Evolutionary conservation across 1,284 basidiomycete species (phyloP).

Genomic region (Tilletia setariae): DNA sequence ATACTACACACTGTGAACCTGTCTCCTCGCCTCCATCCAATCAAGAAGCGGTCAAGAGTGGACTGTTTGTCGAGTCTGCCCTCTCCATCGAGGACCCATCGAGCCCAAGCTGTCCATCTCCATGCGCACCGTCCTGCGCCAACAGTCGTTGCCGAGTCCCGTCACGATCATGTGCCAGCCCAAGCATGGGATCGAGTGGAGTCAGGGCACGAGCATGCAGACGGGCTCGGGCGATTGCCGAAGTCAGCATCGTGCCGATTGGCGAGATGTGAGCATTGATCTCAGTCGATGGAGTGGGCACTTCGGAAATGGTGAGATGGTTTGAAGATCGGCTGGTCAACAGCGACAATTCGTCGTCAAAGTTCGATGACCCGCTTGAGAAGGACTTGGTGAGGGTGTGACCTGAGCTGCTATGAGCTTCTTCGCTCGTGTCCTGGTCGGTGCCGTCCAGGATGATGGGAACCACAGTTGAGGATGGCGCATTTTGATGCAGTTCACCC

Average conservation of each 20-base stretch:
- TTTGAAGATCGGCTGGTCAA: slow-evolving; percentile 1
- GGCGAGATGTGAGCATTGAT: not conserved
- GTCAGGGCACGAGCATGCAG: not conserved
- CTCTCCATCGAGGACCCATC: too few relatives aligned
- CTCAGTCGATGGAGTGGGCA: not conserved
- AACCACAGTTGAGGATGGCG: too few relatives aligned
- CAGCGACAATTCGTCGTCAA: not conserved
- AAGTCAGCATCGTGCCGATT: not conserved
- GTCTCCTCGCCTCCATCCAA: too few relatives aligned
- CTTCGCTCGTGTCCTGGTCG: not conserved
- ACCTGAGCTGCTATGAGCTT: not conserved
- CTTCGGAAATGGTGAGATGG: not conserved
- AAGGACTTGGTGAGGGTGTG: not conserved
- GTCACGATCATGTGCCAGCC: too few relatives aligned
- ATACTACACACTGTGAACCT: too few relatives aligned
- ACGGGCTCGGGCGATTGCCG: slow-evolving; percentile 1
- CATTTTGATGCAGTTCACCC: not conserved
- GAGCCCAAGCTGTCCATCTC: too few relatives aligned
- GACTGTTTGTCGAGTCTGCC: too few relatives aligned
- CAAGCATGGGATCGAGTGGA: not conserved
- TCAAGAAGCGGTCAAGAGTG: too few relatives aligned
- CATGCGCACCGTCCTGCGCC: too few relatives aligned
- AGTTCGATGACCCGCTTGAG: not conserved
- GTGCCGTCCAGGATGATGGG: not conserved
- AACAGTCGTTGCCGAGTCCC: too few relatives aligned